Conservation (phyloP, 495 filamentous ascomycete species). For the Antarctomyces pellizariae region DNA sequence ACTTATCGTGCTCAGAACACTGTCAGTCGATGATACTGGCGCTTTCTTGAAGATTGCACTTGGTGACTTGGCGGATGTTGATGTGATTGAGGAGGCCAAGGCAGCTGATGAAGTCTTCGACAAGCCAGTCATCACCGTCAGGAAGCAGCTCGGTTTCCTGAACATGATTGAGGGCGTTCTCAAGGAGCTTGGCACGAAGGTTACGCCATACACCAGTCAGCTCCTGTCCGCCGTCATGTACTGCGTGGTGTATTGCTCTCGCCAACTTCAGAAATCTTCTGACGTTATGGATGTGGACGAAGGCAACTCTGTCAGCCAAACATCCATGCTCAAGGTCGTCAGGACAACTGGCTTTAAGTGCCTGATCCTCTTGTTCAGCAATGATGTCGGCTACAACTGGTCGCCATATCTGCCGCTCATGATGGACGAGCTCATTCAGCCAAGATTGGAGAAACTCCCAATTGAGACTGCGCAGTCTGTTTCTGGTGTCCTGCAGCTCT, state of each 20-base stretch:
- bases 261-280: conserved; percentile 20
- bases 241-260: conserved; percentile 50
- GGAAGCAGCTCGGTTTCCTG: conserved; percentile 70
- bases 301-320: conserved; percentile 21
- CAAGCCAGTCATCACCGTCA: conserved; percentile 28
- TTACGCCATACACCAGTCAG: conserved; percentile 32
- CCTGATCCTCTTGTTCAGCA: conserved; percentile 50
- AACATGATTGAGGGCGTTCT: conserved; percentile 84
- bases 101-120: conserved; percentile 25
- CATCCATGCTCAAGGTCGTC: conserved; percentile 40
- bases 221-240: conserved; percentile 56
- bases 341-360: conserved; percentile 57
- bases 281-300: conserved; percentile 20
- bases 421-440: conserved; percentile 48
- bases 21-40: conserved; percentile 36
- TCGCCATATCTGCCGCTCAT: conserved; percentile 41
- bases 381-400: conserved; percentile 43
- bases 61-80: conserved; percentile 35
- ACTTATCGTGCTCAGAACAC: conserved; percentile 25
- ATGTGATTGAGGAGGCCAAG: conserved; percentile 25
- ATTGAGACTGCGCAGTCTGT: conserved; percentile 73
- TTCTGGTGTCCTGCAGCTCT: conserved; percentile 58
- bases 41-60: conserved; percentile 68
- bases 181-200: conserved; percentile 47
- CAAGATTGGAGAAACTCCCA: conserved; percentile 56